Evolutionary conservation across 2,329 filamentous ascomycete genomes (phyloP), one percentile per base, ranked within the genome.

Genomic region (Hypoxylon sp.): DNA sequence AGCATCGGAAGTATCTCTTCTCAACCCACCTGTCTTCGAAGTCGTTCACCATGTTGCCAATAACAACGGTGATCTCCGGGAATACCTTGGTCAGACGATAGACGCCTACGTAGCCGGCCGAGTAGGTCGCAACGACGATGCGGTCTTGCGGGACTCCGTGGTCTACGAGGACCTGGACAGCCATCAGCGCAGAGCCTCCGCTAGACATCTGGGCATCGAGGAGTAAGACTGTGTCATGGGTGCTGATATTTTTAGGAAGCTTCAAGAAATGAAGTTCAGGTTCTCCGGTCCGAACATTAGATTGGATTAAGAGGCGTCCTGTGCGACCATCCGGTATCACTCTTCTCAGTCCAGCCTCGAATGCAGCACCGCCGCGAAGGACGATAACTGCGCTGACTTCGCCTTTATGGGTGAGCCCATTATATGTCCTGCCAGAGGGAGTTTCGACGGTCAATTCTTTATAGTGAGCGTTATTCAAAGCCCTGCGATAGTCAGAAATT

Each of bases 191-290:
- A 14, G 89, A 87, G 36, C 94, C 95, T 46, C 96, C 96, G 67
- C 91, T 94, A 25, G 93, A 93, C 92, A 98, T 98, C 78, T 99
- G 96, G 13, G 94, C 91, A 79, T 98, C 96, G 19, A 98, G 83
- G 6, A 99, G 84, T 66, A 99, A 83, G 17, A 99, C 93, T 53
- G 91, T 91, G 71, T 93, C 90, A 76, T 97, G 92, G 45, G 86
- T 80, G 65, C 87, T 82, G 61, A 98, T 92, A 67, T 93, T 87
- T 2, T 87, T 83, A 0, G 93, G 92, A 2, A 99, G 83, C 70
- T 93, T 93, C 65, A 94, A 86, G 77, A 94, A 98, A 79, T 98
- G 95, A 57, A 99, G 82, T 79, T 98, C 95, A 1, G 96, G 96
- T 78, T 98, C 96, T 63, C 93, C 93, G 3, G 92, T 96, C 25